Evolutionary conservation across 257 asterid species (phyloP), one percentile per base, ranked within the genome.

Genomic region (Gentiana macrophylla): DNA sequence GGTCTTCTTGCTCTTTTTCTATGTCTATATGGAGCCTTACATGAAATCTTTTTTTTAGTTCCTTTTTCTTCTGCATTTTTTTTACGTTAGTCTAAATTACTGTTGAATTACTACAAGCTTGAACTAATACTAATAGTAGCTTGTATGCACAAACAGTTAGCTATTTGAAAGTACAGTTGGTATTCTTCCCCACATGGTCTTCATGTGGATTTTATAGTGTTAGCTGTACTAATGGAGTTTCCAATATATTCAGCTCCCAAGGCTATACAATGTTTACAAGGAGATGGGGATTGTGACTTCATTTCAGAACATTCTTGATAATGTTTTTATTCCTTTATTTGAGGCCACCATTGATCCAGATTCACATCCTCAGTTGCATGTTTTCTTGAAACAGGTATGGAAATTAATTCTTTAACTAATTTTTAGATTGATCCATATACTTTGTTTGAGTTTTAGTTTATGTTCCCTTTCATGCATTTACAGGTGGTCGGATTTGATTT

Each of bases 201-300:
- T 34, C 12, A 33, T 46, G 37, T 49, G 55, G 32, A 46, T 52
- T 45, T 3, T 24, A 24, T 24, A 24, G 24, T 24, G 24, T 24
- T 24, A 24, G 24, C 24, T 35, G 6, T 63, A 13, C 35, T 69
- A 44, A 35, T 46, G 45, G 35, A 37, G 12, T 32, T 7, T 54
- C 59, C 59, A 35, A 32, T 59, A 6, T 37, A 33, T 78, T 36
- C 75, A 91, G 98, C 96, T 91, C 67, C 98, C 98, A n/a, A 79
- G 95, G 71, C 93, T 91, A 51, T 91, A 91, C 82, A 91, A 91
- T 59, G 63, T 91, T 66, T 91, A 91, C 90, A 91, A 81, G 86
- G 96, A 87, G 62, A 91, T 91, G 98, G 98, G 98, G 43, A 87
- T 87, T 48, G 96, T 91, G 72, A 91, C 98, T 67, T 84, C 98